These are phyloP conservation scores for Elaeis guineensis DNA, from an alignment of 176 grass and related monocot genomes.

Conservation along the genomic window DNA sequence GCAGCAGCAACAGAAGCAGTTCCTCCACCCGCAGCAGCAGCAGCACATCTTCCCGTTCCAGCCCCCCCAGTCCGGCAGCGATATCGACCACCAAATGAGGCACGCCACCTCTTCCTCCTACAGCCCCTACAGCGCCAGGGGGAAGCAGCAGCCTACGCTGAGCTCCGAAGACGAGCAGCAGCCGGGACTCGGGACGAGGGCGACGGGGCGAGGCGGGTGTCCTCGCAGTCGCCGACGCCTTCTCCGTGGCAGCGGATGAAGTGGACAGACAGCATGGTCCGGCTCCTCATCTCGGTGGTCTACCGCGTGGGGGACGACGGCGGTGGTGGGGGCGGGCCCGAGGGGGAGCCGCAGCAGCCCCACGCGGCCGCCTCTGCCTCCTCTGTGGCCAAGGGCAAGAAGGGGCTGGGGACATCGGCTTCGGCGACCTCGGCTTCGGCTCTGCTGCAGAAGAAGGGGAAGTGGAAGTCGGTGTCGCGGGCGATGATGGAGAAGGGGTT, in stretches of 20 bases:
- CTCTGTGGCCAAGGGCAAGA: slow-evolving; percentile 15
- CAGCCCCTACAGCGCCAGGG: neutral
- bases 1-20: neutral
- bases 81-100: neutral
- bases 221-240: slow-evolving; percentile 14
- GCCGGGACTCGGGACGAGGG: slow-evolving; percentile 17
- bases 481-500: slow-evolving; percentile 67
- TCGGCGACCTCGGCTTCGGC: slow-evolving; percentile 9
- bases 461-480: slow-evolving; percentile 87
- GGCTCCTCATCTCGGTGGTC: slow-evolving; percentile 74
- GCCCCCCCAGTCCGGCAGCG: neutral
- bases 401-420: slow-evolving; percentile 7
- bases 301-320: slow-evolving; percentile 66
- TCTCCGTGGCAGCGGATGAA: slow-evolving; percentile 88
- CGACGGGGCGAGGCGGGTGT: slow-evolving; percentile 1
- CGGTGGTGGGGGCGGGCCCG: slow-evolving; percentile 14
- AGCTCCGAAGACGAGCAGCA: slow-evolving; percentile 34
- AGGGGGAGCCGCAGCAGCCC: neutral
- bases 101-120: neutral
- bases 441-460: slow-evolving; percentile 72
- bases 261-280: slow-evolving; percentile 89
- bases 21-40: neutral
- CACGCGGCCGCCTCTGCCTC: too few relatives aligned
- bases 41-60: slow-evolving; percentile 11
- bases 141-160: slow-evolving; percentile 2